Conservation (phyloP, 163 green algal genomes). For the Volvox carteri region DNA sequence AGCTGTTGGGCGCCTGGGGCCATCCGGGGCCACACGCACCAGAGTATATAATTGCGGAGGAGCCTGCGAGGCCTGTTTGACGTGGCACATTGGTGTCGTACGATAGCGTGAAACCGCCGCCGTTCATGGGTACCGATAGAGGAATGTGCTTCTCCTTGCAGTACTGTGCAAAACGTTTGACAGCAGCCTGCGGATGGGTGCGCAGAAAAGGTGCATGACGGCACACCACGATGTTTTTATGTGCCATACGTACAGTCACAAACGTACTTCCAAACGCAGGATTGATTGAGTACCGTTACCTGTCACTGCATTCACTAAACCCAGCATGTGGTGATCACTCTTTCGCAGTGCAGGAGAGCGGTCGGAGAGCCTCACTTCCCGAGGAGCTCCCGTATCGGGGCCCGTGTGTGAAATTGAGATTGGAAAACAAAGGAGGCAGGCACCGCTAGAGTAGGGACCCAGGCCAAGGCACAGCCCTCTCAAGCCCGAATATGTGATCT, state of each 20-base stretch:
- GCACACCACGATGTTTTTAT: background rate
- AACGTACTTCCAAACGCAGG: background rate
- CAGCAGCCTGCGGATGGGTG: constrained; percentile 74
- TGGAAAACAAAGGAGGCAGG: background rate
- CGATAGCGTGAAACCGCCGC: constrained; percentile 80
- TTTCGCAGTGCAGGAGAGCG: background rate
- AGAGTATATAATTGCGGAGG: constrained; percentile 84
- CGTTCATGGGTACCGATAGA: constrained; percentile 46
- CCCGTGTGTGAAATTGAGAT: background rate
- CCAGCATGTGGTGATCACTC: no score
- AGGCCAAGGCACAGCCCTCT: background rate
- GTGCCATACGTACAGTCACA: background rate
- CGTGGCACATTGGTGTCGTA: constrained; percentile 93
- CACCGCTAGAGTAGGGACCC: background rate
- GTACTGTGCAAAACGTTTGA: constrained; percentile 79
- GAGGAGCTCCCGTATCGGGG: background rate
- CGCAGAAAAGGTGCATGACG: background rate
- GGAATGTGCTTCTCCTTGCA: constrained; percentile 68
- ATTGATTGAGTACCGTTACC: background rate
- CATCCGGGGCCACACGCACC: background rate
- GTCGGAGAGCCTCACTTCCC: background rate
- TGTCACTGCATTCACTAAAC: no score
- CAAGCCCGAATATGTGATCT: background rate
- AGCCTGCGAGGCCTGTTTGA: constrained; percentile 87
- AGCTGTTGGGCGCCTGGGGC: background rate